Percentiles rank a stretch among this genome's conserved stretches.
These are phyloP conservation scores for Pseudonitzschia delicatissima DNA, from an alignment of 108 stramenopile genomes.

Conservation along the genomic window DNA sequence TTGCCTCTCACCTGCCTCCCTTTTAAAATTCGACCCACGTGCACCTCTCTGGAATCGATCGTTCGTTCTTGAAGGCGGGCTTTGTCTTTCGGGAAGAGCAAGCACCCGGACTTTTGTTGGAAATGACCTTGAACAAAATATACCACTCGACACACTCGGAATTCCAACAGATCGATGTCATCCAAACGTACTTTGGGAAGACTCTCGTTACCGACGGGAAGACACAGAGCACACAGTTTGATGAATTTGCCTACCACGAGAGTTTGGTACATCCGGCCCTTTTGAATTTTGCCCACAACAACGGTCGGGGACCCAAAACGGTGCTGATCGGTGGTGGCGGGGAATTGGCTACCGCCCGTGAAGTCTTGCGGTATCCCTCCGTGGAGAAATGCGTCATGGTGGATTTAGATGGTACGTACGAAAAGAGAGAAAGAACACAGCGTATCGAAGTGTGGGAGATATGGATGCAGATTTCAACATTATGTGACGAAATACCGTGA, in stretches of 20 bases:
- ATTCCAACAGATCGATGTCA: constrained; percentile 41
- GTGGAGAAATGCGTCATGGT: constrained; percentile 88
- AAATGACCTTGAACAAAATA: constrained; percentile 51
- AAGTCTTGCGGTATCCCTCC: constrained; percentile 71
- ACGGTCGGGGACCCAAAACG: constrained; percentile 44
- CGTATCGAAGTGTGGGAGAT: background rate
- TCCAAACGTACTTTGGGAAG: constrained; percentile 42
- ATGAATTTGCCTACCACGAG: constrained; percentile 91
- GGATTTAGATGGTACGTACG: constrained; percentile 64
- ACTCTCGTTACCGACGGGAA: constrained; percentile 92
- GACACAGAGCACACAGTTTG: constrained; percentile 79
- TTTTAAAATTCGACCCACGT: background rate
- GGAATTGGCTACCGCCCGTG: constrained; percentile 85
- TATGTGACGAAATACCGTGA: too few relatives aligned
- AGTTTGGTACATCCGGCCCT: constrained; percentile 78
- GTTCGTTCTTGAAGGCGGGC: constrained; percentile 30
- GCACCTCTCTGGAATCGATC: background rate
- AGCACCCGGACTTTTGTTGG: constrained; percentile 46
- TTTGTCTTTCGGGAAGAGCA: constrained; percentile 57
- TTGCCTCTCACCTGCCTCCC: background rate
- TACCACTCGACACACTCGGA: constrained; percentile 41
- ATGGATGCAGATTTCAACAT: too few relatives aligned
- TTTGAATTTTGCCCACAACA: constrained; percentile 37
- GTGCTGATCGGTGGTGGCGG: constrained; percentile 90
- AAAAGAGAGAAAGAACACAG: background rate